Percentiles rank a stretch among this genome's conserved stretches.
phyloP scores from a whole-genome alignment of 2,329 filamentous ascomycete genomes.

The Chaetomium sp. region DNA sequence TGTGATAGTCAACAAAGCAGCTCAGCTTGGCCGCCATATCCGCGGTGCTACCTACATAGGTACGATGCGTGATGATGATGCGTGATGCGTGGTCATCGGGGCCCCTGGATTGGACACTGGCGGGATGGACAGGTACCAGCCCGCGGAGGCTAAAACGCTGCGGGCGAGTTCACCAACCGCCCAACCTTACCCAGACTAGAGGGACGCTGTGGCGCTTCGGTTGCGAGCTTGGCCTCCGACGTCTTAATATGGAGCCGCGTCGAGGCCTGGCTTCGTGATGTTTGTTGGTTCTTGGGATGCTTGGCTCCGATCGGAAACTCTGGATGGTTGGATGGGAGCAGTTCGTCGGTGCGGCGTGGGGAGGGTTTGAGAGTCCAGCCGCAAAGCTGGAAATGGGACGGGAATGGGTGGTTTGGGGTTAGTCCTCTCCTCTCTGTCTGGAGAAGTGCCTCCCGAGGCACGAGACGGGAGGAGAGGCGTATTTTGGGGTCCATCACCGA shows the following conservation, averaged over 20 bases:
- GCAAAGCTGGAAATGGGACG: background rate
- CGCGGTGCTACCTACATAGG: too few relatives aligned
- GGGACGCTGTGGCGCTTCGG: slow-evolving; percentile 24
- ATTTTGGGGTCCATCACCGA: background rate
- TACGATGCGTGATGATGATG: background rate
- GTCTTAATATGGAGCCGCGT: slow-evolving; percentile 15
- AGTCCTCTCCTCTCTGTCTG: too few relatives aligned
- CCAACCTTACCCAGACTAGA: slow-evolving; percentile 30
- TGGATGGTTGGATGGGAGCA: background rate
- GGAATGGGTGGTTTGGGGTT: background rate
- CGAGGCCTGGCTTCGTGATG: background rate
- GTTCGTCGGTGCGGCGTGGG: background rate
- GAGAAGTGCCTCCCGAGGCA: background rate
- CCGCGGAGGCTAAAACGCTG: slow-evolving; percentile 13
- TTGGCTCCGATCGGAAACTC: background rate
- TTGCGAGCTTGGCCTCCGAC: slow-evolving; percentile 14
- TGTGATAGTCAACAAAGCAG: background rate
- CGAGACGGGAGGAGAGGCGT: background rate
- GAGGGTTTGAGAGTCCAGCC: background rate
- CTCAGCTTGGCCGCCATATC: background rate
- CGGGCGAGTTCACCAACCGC: slow-evolving; percentile 7
- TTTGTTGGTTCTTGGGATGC: slow-evolving; percentile 1
- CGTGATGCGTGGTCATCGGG: background rate
- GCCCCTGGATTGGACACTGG: background rate
- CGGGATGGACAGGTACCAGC: slow-evolving; percentile 6